Evolutionary conservation across 2,329 filamentous ascomycete species (phyloP), one percentile per base, ranked within the genome.

Genomic region (Pseudogymnoascus sp.): DNA sequence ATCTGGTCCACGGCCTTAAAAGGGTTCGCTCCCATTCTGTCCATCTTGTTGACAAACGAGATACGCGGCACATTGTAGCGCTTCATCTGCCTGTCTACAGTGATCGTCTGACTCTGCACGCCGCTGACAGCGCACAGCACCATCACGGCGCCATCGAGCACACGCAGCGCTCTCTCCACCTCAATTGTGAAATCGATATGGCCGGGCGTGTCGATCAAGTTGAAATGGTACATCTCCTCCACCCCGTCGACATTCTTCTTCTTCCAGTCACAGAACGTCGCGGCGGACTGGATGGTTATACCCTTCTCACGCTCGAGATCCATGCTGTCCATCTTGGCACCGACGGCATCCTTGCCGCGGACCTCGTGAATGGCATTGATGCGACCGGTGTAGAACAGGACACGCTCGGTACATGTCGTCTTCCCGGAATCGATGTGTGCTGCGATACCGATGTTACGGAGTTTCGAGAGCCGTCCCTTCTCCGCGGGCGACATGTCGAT

Each of bases 271-370:
- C 91, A 96, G 75, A 96, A 99, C 0, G 94, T 99, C 22, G 94
- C 94, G 9, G 94, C 94, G 68, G 93, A 97, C 76, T 99, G 93
- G 71, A 99, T 99, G 62, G 94, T 99, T 74, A 99, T 99, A 70
- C 94, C 94, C 80, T 97, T 96, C 75, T 97, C 94, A 76, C 94
- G 84, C 78, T 99, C 94, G 68, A 99, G 81, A 69, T 99, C 94
- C 94, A 99, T 99, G 25, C 92, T 97, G 79, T 99, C 94, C 94
- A 99, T 99, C 80, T 99, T 99, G 64, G 94, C 94, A 66, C 94
- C 94, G 39, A 97, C 92, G 36, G 89, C 85, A 81, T 99, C 94
- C 72, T 93, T 92, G 63, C 92, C 92, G 71, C 94, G 86, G 43
- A 99, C 94, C 77, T 99, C 94, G 79, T 99, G 94, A 70, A 99